These are phyloP conservation scores for Candida sp. DNA, from an alignment of 1,139 yeast genomes.

Conservation along the genomic window DNA sequence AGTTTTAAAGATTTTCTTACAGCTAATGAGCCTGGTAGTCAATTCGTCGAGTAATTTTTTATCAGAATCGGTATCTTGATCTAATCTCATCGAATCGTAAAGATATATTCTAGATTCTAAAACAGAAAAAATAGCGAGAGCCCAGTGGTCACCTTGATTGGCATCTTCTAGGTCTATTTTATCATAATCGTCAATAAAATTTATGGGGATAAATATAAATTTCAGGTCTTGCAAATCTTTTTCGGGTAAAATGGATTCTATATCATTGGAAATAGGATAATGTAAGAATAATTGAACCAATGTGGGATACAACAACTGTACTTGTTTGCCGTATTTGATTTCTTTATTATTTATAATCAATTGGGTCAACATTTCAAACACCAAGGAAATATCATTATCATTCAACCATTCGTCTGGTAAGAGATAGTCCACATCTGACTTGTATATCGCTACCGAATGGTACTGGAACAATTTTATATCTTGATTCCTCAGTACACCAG, in stretches of 20 bases:
- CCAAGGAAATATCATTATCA: constrained; percentile 64
- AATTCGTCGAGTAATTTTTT: constrained; percentile 14
- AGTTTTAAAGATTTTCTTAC: constrained; percentile 15
- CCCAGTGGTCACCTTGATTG: constrained; percentile 46
- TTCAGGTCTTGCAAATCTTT: constrained; percentile 31
- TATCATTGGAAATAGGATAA: constrained; percentile 25
- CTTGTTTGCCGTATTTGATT: constrained; percentile 17
- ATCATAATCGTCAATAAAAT: constrained; percentile 31
- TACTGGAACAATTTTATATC: constrained; percentile 24
- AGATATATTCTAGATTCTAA: constrained; percentile 30
- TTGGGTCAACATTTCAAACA: constrained; percentile 51
- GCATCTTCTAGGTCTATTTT: constrained; percentile 25
- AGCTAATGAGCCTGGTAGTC: constrained; percentile 12
- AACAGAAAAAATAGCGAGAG: constrained; percentile 28
- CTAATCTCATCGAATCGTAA: constrained; percentile 37
- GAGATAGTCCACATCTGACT: constrained; percentile 33
- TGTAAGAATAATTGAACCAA: constrained; percentile 38
- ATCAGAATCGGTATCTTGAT: constrained; percentile 14
- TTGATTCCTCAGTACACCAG: constrained; percentile 7
- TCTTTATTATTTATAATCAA: constrained; percentile 12
- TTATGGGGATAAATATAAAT: constrained; percentile 39
- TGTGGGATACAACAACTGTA: constrained; percentile 35
- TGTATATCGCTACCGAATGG: constrained; percentile 37
- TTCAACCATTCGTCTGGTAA: constrained; percentile 68
- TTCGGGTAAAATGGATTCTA: constrained; percentile 26